Evolutionary conservation across 495 filamentous ascomycete genomes (phyloP).

Genomic region (Beverwykella pulmonaria): DNA sequence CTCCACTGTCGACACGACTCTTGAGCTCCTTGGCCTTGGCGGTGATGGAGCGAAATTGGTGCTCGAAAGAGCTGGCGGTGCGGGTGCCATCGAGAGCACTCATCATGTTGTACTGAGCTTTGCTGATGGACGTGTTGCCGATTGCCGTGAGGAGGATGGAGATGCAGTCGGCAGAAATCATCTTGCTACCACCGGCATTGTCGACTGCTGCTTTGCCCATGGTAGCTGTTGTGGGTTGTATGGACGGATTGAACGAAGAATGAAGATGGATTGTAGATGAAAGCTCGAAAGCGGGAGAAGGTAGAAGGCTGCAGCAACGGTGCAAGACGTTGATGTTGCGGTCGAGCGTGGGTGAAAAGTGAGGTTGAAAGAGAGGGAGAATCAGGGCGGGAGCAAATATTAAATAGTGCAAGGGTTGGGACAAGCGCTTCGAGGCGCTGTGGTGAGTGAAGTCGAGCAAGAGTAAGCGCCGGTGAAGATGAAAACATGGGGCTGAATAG

Average conservation of each 20-base stretch:
- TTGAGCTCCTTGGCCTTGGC: slow-evolving; percentile 33
- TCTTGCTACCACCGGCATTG: slow-evolving; percentile 4
- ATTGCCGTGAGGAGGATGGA: slow-evolving; percentile 19
- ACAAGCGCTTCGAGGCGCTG: too few relatives aligned
- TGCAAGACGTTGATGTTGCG: neutral
- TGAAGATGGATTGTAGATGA: too few relatives aligned
- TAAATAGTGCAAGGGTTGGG: neutral
- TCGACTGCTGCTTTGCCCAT: neutral
- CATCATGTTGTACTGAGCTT: slow-evolving; percentile 28
- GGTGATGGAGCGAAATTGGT: slow-evolving; percentile 24
- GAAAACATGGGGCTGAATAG: too few relatives aligned
- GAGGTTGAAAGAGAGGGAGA: slow-evolving; percentile 1
- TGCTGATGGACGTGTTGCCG: slow-evolving; percentile 8
- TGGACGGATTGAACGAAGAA: neutral
- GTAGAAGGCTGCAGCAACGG: too few relatives aligned
- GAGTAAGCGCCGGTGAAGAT: too few relatives aligned
- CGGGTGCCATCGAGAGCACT: slow-evolving; percentile 28
- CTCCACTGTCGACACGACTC: slow-evolving; percentile 16
- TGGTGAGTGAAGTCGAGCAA: too few relatives aligned
- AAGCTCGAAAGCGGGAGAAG: too few relatives aligned
- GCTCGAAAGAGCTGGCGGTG: slow-evolving; percentile 26
- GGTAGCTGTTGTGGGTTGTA: neutral
- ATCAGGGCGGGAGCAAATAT: neutral
- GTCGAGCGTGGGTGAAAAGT: neutral
- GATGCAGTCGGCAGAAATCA: slow-evolving; percentile 20